A percentile compares a stretch with the other conserved stretches of the same genome.
These are phyloP conservation scores for Rhipidocladum racemiflorum DNA, from an alignment of 176 grass and related monocot species.

Conservation along the genomic window DNA sequence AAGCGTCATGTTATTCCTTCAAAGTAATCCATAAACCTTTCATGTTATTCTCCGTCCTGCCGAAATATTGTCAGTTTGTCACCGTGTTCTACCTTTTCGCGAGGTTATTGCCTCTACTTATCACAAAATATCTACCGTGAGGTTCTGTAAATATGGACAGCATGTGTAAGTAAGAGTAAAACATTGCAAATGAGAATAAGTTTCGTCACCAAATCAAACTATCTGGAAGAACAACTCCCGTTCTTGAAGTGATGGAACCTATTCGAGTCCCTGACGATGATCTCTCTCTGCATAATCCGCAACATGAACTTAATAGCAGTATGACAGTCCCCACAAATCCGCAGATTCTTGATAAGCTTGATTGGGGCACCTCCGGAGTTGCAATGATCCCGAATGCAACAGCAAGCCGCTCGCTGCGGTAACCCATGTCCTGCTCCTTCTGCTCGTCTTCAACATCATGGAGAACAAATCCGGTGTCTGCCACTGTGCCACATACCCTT, in stretches of 20 bases:
- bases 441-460: conserved; percentile 76
- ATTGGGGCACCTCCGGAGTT: conserved; percentile 36
- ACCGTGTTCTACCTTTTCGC: background rate
- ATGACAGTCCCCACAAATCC: conserved; percentile 76
- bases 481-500: conserved; percentile 60
- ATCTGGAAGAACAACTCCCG: no score
- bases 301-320: conserved; percentile 66
- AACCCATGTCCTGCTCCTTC: conserved; percentile 55
- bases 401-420: conserved; percentile 72
- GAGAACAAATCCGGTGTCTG: conserved; percentile 63
- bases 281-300: conserved; percentile 39
- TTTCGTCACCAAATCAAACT: background rate
- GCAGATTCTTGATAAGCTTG: conserved; percentile 73
- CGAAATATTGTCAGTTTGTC: background rate
- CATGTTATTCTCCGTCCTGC: background rate
- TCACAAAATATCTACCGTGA: background rate
- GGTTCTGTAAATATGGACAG: background rate
- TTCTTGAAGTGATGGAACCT: conserved; percentile 69
- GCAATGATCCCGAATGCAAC: conserved; percentile 76
- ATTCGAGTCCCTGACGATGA: conserved; percentile 59
- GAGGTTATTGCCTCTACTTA: background rate
- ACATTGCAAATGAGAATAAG: background rate
- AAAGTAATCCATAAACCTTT: background rate
- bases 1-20: background rate
- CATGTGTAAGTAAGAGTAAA: background rate